Evolutionary conservation across 176 grass and related monocot species (phyloP).

Genomic region (Aegilops umbellulata): DNA sequence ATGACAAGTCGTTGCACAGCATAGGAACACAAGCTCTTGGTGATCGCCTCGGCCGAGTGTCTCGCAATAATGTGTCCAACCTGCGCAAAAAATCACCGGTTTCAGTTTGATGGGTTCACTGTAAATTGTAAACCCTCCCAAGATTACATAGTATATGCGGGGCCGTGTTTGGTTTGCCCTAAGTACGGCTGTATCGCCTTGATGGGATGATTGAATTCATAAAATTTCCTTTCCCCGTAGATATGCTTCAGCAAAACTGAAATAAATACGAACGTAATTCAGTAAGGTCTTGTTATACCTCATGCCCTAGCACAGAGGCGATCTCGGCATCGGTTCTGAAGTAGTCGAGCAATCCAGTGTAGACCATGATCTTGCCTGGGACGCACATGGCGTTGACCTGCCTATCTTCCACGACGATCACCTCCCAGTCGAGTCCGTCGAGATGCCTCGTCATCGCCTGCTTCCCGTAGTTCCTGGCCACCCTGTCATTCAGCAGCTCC

Average conservation of each 20-base stretch:
- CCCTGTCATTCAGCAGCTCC: constrained; percentile 73
- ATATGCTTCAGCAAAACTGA: too few relatives aligned
- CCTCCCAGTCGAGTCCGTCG: constrained; percentile 76
- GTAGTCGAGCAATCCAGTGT: constrained; percentile 72
- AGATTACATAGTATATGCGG: background rate
- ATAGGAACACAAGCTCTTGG: constrained; percentile 59
- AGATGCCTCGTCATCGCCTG: constrained; percentile 54
- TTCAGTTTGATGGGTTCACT: background rate
- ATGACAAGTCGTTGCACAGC: constrained; percentile 58
- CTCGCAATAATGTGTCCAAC: constrained; percentile 74
- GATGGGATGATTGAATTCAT: too few relatives aligned
- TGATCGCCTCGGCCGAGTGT: constrained; percentile 64
- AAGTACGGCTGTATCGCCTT: too few relatives aligned
- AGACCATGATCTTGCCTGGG: constrained; percentile 83
- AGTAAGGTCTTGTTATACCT: constrained; percentile 38
- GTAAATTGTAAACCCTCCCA: background rate
- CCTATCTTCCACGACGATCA: constrained; percentile 65
- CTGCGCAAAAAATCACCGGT: constrained; percentile 37
- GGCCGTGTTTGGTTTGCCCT: too few relatives aligned
- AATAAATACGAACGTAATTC: too few relatives aligned
- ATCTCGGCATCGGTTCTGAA: constrained; percentile 73
- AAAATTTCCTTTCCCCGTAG: too few relatives aligned
- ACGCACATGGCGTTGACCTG: constrained; percentile 74
- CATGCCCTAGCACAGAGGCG: constrained; percentile 80
- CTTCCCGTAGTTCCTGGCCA: constrained; percentile 42